Evolutionary conservation across 345 rosid species (phyloP), one percentile per base, ranked within the genome.

Genomic region (Trapa incisa): DNA sequence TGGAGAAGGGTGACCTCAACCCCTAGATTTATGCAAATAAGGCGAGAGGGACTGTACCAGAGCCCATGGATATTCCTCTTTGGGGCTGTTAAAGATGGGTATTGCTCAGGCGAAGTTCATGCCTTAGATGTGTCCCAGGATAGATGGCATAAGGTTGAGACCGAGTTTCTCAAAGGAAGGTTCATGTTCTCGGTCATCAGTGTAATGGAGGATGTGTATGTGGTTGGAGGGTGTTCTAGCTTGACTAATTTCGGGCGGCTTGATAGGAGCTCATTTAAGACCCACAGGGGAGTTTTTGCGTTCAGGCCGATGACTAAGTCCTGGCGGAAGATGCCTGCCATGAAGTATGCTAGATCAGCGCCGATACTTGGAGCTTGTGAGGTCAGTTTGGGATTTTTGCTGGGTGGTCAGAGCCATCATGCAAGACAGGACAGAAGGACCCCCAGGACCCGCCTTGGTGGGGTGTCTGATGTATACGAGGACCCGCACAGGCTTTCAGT

Each of bases 401-500:
- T 41, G 50, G 50, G 52, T 38, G 71, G 75, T 57, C 89, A 78
- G 32, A 67, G 79, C 73, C 83, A 83, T 72, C 91, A 85, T 65
- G 78, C 73, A 66, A 83, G 89, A 42, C 93, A 85, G 74, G 96
- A 93, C 22, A 83, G 89, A 76, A 91, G 88, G 64, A 81, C 82
- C 67, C 76, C 81, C 8, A 76, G 90, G 76, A 80, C 97, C 15
- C 82, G 93, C 54, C 62, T 71, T 65, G 90, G 92, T 32, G 90
- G 87, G 22, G 95, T 78, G 0, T 91, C 93, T 0, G 99, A 89
- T 67, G 95, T 91, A 66, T 94, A 91, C 36, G 99, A 87, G 85
- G 99, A 91, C 78, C 97, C 99, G 45, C 97, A 94, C 82, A 83
- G 91, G 74, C 84, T 91, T 65, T 94, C 99, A 6, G 73, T 91